These are phyloP conservation scores for Phaseolus coccineus DNA, from an alignment of 331 rosid species.

Conservation along the genomic window DNA sequence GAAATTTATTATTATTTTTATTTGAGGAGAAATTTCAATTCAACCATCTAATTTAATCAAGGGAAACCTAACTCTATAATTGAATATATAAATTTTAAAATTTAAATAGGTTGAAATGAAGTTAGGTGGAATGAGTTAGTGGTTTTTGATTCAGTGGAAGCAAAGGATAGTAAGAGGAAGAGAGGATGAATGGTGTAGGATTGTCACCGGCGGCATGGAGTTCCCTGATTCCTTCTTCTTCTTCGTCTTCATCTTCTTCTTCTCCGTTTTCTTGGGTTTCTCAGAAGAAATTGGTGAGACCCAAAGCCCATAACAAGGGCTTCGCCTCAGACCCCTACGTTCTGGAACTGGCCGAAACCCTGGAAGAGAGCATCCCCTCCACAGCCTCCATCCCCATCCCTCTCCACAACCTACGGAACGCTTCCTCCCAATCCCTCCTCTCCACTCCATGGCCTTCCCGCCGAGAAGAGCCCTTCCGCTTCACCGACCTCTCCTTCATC, in stretches of 20 bases:
- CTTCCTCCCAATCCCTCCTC: slow-evolving; percentile 70
- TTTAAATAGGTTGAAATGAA: no score
- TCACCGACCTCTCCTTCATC: slow-evolving; percentile 81
- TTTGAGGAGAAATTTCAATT: no score
- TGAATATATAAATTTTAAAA: no score
- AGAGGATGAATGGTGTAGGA: slow-evolving; percentile 48
- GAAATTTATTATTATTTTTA: no score
- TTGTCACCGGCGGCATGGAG: slow-evolving; percentile 51
- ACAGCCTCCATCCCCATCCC: slow-evolving; percentile 43
- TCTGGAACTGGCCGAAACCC: slow-evolving; percentile 85
- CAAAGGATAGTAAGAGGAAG: no score
- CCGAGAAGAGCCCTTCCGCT: slow-evolving; percentile 90
- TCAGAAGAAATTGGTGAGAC: background rate
- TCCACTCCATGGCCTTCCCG: slow-evolving; percentile 95
- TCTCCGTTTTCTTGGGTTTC: no score
- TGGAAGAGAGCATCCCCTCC: slow-evolving; percentile 75
- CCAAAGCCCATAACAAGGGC: slow-evolving; percentile 32
- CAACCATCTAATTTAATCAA: no score
- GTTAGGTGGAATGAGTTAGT: no score
- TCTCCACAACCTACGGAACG: slow-evolving; percentile 74
- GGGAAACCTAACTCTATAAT: no score
- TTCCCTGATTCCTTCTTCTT: slow-evolving; percentile 43
- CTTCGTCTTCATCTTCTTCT: no score
- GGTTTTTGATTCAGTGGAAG: no score
- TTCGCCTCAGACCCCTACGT: slow-evolving; percentile 78